These are phyloP conservation scores for Xylaria sp. DNA, from an alignment of 2,329 filamentous ascomycete species.

Conservation along the genomic window DNA sequence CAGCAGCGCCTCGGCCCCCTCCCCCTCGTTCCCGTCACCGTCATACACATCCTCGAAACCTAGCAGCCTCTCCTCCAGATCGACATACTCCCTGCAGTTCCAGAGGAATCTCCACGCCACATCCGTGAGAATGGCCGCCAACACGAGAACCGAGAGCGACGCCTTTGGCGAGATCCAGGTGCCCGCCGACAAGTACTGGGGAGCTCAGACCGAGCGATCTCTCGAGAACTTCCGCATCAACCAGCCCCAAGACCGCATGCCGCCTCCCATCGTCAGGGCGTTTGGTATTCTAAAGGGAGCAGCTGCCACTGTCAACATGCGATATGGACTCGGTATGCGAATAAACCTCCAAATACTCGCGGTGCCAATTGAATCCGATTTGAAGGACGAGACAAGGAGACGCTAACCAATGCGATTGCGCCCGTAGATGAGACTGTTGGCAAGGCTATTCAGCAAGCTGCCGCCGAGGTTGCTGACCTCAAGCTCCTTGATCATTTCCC, in stretches of 20 bases:
- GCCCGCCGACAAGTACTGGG: slow-evolving; percentile 94
- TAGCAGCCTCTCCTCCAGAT: slow-evolving; percentile 23
- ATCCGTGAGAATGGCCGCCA: slow-evolving; percentile 54
- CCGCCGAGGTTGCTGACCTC: slow-evolving; percentile 87
- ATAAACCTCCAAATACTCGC: slow-evolving; percentile 26
- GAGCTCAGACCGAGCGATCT: slow-evolving; percentile 94
- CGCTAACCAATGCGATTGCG: slow-evolving; percentile 36
- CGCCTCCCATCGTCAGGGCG: slow-evolving; percentile 85
- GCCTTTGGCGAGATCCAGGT: slow-evolving; percentile 98
- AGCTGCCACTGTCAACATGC: slow-evolving; percentile 94
- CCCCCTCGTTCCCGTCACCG: slow-evolving; percentile 25
- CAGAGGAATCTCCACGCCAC: slow-evolving; percentile 52
- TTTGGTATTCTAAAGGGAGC: slow-evolving; percentile 98
- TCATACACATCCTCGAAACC: slow-evolving; percentile 33
- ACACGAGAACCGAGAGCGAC: slow-evolving; percentile 86
- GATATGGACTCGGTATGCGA: slow-evolving; percentile 79
- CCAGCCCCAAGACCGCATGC: slow-evolving; percentile 98
- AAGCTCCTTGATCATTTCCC: slow-evolving; percentile 98
- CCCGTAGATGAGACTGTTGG: slow-evolving; percentile 81
- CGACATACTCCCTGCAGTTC: slow-evolving; percentile 37
- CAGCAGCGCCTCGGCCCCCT: slow-evolving; percentile 26
- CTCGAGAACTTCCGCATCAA: slow-evolving; percentile 99
- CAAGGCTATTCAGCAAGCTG: slow-evolving; percentile 92
- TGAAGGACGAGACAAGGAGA: slow-evolving; percentile 18
- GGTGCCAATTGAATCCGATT: slow-evolving; percentile 9